These are phyloP conservation scores for Viola odorata DNA, from an alignment of 345 rosid species.

Conservation along the genomic window DNA sequence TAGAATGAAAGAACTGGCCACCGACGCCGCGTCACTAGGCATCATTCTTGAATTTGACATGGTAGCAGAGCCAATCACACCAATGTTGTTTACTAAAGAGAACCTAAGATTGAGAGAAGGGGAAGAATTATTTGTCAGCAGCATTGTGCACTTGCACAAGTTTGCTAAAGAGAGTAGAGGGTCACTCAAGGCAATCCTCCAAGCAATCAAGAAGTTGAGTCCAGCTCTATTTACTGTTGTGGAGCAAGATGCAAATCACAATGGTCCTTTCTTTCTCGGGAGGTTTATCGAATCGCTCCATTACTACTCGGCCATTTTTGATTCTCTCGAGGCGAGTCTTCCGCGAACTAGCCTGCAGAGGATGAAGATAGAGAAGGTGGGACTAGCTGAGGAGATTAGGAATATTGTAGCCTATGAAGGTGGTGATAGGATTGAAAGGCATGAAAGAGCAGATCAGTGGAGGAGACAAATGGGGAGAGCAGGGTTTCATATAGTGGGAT, in stretches of 20 bases:
- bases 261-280: slow-evolving; percentile 65
- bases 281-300: slow-evolving; percentile 68
- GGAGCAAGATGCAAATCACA: slow-evolving; percentile 70
- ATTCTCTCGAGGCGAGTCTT: slow-evolving; percentile 54
- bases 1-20: slow-evolving; percentile 28
- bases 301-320: slow-evolving; percentile 58
- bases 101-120: slow-evolving; percentile 41
- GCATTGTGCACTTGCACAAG: slow-evolving; percentile 54
- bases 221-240: slow-evolving; percentile 47
- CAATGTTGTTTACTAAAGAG: slow-evolving; percentile 35
- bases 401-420: slow-evolving; percentile 57
- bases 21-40: slow-evolving; percentile 39
- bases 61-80: slow-evolving; percentile 30
- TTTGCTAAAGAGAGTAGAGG: slow-evolving; percentile 62
- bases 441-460: slow-evolving; percentile 67
- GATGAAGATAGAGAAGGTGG: slow-evolving; percentile 49
- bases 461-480: slow-evolving; percentile 63
- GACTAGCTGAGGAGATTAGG: slow-evolving; percentile 50
- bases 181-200: slow-evolving; percentile 58
- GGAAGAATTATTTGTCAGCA: slow-evolving; percentile 44
- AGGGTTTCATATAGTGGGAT: slow-evolving; percentile 45
- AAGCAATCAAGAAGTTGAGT: slow-evolving; percentile 48
- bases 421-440: slow-evolving; percentile 43
- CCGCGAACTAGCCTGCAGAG: slow-evolving; percentile 44
- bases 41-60: slow-evolving; percentile 30